A percentile compares a stretch with the other conserved stretches of the same genome.
These are phyloP conservation scores for Torrubiella hemipterigena DNA, from an alignment of 2,329 filamentous ascomycete genomes.

Conservation along the genomic window DNA sequence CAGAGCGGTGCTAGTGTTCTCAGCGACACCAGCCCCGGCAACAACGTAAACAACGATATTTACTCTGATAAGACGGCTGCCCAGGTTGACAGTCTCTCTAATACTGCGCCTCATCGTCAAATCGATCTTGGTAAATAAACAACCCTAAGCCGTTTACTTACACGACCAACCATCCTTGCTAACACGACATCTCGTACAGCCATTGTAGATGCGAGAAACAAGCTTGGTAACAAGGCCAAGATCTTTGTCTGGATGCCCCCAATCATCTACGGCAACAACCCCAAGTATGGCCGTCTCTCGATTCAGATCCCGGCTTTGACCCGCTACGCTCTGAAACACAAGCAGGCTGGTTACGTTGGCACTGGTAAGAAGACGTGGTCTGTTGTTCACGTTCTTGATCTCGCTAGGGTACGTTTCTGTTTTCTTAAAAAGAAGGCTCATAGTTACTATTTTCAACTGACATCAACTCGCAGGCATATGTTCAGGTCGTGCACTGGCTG, in stretches of 20 bases:
- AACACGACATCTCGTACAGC: too few relatives aligned
- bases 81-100: background rate
- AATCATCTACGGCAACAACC: background rate
- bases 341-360: background rate
- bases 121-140: background rate
- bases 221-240: background rate
- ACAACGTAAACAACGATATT: background rate
- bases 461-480: background rate
- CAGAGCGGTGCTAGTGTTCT: background rate
- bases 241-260: background rate
- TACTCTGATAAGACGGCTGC: background rate
- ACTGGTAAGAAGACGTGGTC: background rate
- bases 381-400: background rate
- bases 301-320: background rate
- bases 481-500: constrained; percentile 1
- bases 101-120: background rate
- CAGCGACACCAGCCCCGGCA: background rate
- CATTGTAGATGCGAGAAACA: background rate
- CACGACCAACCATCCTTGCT: too few relatives aligned
- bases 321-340: constrained; percentile 1
- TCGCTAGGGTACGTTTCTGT: background rate
- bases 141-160: background rate
- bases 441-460: background rate
- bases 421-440: background rate
- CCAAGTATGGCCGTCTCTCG: background rate